A percentile compares a stretch with the other conserved stretches of the same genome.
phyloP scores from a whole-genome alignment of 768 basidiomycete genomes.

The Xerocomellus chrysenteron region DNA sequence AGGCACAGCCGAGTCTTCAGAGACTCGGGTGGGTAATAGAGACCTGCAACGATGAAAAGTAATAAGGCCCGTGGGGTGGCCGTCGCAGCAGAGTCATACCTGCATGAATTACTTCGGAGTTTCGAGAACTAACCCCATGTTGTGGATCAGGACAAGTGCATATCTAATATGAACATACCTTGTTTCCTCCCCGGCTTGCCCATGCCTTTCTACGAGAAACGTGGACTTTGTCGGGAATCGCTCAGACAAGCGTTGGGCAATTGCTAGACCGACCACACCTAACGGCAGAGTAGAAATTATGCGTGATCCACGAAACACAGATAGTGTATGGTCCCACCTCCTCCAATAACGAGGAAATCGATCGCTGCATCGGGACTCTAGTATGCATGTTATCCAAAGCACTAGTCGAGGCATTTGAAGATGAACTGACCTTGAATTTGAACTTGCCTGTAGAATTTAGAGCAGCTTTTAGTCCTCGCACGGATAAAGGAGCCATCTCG shows the following conservation, averaged over 20 bases:
- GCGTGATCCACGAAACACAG: not conserved
- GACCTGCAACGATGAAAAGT: slow-evolving; percentile 42
- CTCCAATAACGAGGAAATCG: slow-evolving; percentile 88
- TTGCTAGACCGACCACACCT: slow-evolving; percentile 85
- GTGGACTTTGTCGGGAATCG: slow-evolving; percentile 68
- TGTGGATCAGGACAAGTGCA: not conserved
- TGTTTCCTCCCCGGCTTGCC: slow-evolving; percentile 77
- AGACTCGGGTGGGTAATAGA: slow-evolving; percentile 82
- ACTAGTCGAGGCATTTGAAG: not conserved
- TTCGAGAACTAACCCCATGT: slow-evolving; percentile 63
- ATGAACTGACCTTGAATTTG: slow-evolving; percentile 55
- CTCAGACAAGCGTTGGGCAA: slow-evolving; percentile 71
- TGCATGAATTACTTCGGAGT: slow-evolving; percentile 94
- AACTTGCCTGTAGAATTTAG: slow-evolving; percentile 61
- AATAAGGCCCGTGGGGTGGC: not conserved
- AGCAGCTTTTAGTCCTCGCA: slow-evolving; percentile 55
- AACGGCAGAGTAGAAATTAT: not conserved
- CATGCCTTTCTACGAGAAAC: slow-evolving; percentile 78
- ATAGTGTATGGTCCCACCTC: slow-evolving; percentile 47
- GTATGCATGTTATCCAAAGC: not conserved
- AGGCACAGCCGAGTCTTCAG: slow-evolving; percentile 86
- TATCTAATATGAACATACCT: slow-evolving; percentile 46
- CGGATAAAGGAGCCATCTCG: slow-evolving; percentile 32
- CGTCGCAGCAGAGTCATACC: slow-evolving; percentile 40
- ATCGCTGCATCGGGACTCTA: slow-evolving; percentile 68